Evolutionary conservation across 495 filamentous ascomycete genomes (phyloP), one percentile per base, ranked within the genome.

Genomic region (Jackrogersella minutella): DNA sequence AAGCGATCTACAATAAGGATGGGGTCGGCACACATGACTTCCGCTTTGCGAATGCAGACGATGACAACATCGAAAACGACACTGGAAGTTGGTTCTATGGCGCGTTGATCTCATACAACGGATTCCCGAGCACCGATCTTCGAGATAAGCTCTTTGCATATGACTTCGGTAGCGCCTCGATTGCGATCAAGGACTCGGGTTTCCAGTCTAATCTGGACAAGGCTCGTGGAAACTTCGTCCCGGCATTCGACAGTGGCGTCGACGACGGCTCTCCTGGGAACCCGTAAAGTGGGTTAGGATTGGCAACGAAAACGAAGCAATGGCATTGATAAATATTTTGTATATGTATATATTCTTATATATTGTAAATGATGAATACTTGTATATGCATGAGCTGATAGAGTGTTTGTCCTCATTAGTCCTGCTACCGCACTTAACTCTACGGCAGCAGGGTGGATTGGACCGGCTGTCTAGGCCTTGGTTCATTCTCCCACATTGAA

Each of bases 401-500:
- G 43, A 19, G 75, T 86, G 81, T 86, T 68, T 85, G 84, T 84
- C 83, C 79, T 76, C 71, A 77, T 84, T 85, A 86, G 84, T 86
- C 84, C 84, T 77, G 79, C 78, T 80, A 76, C 75, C 79, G 78
- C 79, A 85, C 79, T 72, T 44, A n/a, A 28, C 10, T 77, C 72
- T 72, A 75, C 78, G 77, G 76, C 79, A 82, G 77, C 82, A 80
- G 84, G 84, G 84, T 86, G 84, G 84, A 86, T 80, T 68, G 79
- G 83, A 84, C 84, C 70, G 82, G 84, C 78, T 86, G 84, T 86
- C 84, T 84, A 84, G 82, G 78, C 84, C 82, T 68, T 76, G 74
- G 76, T 59, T 85, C 76, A 61, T 75, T 86, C 79, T 85, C 77
- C 83, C 84, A 85, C 80, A 68, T n/a, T n/a, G 81, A 85, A 86